Percentiles rank a stretch among this genome's conserved stretches.
Conservation (phyloP, 257 asterid species). For the Capsicum rhomboideum region DNA sequence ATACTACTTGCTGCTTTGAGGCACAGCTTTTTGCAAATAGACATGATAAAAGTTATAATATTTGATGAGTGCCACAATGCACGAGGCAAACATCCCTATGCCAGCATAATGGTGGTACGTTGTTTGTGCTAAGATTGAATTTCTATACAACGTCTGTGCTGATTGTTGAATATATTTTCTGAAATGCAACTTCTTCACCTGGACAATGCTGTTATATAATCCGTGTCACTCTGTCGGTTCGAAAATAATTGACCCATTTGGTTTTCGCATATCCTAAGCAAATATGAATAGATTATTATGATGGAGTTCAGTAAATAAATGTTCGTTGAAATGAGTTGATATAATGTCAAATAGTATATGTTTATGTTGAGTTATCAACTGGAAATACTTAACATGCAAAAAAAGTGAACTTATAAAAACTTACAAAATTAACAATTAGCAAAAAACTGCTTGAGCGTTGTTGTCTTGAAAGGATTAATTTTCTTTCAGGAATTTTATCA, state of each 20-base stretch:
- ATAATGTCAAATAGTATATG: neutral
- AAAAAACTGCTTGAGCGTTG: neutral
- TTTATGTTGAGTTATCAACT: no score
- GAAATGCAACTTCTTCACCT: neutral
- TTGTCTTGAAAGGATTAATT: neutral
- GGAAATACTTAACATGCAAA: neutral
- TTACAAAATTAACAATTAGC: neutral
- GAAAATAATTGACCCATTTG: neutral
- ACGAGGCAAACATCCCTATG: conserved; percentile 57
- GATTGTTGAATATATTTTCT: neutral
- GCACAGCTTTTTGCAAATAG: conserved; percentile 44
- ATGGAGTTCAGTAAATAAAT: neutral
- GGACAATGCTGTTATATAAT: no score
- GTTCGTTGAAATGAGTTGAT: neutral
- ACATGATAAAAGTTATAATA: conserved; percentile 58
- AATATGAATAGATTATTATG: no score
- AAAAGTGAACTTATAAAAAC: neutral
- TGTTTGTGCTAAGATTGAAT: neutral
- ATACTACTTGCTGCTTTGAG: conserved; percentile 75
- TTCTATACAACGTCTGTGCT: neutral
- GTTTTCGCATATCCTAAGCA: neutral
- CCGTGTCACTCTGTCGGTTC: neutral
- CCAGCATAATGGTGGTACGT: conserved; percentile 73
- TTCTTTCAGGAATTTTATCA: conserved; percentile 68
- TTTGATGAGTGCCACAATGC: conserved; percentile 95